Percentiles rank a stretch among this genome's conserved stretches.
These are phyloP conservation scores for Neurospora sp. DNA, from an alignment of 2,329 filamentous ascomycete species.

Conservation along the genomic window DNA sequence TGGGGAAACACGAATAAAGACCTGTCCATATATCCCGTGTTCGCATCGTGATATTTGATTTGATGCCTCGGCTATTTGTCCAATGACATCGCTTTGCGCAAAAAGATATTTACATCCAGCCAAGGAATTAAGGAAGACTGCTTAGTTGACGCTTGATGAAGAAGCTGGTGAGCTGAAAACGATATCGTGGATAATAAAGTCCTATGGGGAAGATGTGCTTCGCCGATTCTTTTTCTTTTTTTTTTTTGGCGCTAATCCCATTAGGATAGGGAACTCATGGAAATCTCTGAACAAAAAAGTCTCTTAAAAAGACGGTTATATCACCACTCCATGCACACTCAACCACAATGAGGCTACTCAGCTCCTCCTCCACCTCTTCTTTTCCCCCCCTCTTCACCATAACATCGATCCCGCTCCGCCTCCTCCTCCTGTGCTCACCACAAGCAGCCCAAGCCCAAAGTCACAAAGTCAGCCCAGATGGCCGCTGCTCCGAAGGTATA, in stretches of 20 bases:
- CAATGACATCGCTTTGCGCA: background rate
- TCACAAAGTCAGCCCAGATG: background rate
- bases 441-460: background rate
- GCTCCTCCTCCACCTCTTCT: too few species aligned
- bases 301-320: background rate
- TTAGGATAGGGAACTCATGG: too few species aligned
- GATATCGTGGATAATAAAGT: too few species aligned
- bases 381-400: background rate
- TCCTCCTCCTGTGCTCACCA: background rate
- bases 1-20: background rate
- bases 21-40: background rate
- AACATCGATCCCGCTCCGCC: background rate
- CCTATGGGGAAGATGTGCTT: background rate
- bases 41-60: background rate
- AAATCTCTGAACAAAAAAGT: background rate
- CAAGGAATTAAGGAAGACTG: background rate
- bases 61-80: background rate
- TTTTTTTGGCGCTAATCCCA: background rate
- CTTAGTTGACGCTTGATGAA: background rate
- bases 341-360: background rate
- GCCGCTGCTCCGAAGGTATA: constrained; percentile 3
- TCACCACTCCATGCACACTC: background rate
- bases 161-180: too few species aligned
- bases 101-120: background rate
- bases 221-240: background rate